Evolutionary conservation across 1,284 basidiomycete genomes (phyloP), one percentile per base, ranked within the genome.

Genomic region (Gomphus bonarii): DNA sequence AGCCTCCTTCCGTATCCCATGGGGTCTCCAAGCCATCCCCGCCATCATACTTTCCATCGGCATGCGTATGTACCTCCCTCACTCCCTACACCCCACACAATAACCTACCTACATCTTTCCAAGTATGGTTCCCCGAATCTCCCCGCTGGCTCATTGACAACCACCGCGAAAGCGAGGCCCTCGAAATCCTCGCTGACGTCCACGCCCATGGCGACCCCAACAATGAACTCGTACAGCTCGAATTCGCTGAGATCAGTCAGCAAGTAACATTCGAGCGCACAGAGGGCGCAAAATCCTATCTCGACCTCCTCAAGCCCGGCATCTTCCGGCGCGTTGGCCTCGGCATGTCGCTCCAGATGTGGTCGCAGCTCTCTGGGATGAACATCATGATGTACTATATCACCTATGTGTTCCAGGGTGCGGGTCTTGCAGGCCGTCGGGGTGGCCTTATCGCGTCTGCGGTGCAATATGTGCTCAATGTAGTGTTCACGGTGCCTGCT

Each of bases 361-460:
- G 82, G 83, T 79, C 77, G 60, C 82, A 83, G 61, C 69, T 83
- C 11, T 74, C 72, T 16, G 81, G 81, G 54, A 80, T 73, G 66
- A 75, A 73, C 65, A 69, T 75, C 63, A 88, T 89, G 85, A 87
- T 88, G 85, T 85, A 87, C 71, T 87, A 87, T 67, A 83, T 88
- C 61, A 72, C 85, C 62, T 87, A 86, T 61, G 85, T 88, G 54
- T 87, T 89, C 72, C 75, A 84, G 63, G 83, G 84, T 56, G 85
- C 87, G 49, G 86, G 86, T 65, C 71, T 89, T 33, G 84, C 82
- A 1, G 86, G 85, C 36, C 75, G 76, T 44, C 80, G 82, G 40
- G 79, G 76, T 12, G 85, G 85, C 65, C 75, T 89, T 52, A 86
- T 88, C 63, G 85, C 87, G n/a, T 79, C 81, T 68, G 80, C 84